Conservation (phyloP, 805 yeast genomes). For the Danielia oregonensis region DNA sequence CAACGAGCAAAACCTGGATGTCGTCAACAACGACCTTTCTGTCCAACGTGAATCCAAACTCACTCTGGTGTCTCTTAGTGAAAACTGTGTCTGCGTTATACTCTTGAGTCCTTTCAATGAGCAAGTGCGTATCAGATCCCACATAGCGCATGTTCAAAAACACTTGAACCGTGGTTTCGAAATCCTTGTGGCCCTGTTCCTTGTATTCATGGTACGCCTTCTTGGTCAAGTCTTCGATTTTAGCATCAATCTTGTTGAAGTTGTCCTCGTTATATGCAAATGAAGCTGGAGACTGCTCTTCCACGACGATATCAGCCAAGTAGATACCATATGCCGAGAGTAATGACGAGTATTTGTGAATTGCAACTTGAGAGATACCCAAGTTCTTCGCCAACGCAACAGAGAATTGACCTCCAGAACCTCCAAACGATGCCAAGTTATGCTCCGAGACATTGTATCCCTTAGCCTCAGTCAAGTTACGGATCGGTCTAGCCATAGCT, state of each 20-base stretch:
- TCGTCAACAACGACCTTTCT: conserved; percentile 18
- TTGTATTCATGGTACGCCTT: conserved; percentile 7
- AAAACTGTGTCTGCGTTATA: conserved; percentile 10
- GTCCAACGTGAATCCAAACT: conserved; percentile 16
- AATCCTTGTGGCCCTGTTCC: conserved; percentile 11
- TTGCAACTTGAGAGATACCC: conserved; percentile 14
- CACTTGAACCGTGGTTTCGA: conserved; percentile 11
- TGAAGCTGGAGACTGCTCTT: conserved; percentile 15
- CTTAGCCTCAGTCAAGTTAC: conserved; percentile 17
- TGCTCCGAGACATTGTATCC: conserved; percentile 16
- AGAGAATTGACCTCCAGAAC: conserved; percentile 19
- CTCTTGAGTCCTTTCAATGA: conserved; percentile 12
- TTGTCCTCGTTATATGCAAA: conserved; percentile 3
- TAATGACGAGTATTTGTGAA: conserved; percentile 18
- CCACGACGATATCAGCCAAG: conserved; percentile 19
- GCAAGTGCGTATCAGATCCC: conserved; percentile 16
- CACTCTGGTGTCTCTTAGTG: conserved; percentile 12
- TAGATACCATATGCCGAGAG: conserved; percentile 20
- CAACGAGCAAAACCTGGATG: conserved; percentile 10
- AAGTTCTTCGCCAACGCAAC: conserved; percentile 17
- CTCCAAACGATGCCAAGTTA: conserved; percentile 17
- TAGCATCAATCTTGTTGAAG: neutral
- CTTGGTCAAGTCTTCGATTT: conserved; percentile 5
- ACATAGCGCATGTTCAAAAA: conserved; percentile 15
- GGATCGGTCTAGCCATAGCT: conserved; percentile 18